These are phyloP conservation scores for Talaromyces sp. DNA, from an alignment of 2,329 filamentous ascomycete genomes.

Conservation along the genomic window DNA sequence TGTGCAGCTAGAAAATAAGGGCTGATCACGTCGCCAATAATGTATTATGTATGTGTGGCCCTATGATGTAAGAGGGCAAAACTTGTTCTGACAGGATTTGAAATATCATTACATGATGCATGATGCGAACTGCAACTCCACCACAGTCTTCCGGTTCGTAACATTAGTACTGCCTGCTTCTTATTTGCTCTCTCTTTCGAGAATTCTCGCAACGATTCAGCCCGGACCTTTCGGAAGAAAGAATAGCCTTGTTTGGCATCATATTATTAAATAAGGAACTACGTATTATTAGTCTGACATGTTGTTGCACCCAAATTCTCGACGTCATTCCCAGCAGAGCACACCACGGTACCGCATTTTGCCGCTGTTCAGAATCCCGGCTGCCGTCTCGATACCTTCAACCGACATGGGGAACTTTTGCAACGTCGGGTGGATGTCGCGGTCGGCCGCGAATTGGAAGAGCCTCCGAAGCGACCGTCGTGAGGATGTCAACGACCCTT, in stretches of 20 bases:
- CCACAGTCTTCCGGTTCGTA: neutral
- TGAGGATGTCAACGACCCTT: constrained; percentile 5
- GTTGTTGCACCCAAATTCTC: too few species aligned
- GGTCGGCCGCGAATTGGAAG: constrained; percentile 1
- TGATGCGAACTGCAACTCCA: neutral
- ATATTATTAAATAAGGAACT: too few species aligned
- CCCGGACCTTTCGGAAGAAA: too few species aligned
- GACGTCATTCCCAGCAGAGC: neutral
- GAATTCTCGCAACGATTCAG: too few species aligned
- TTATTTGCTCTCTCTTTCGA: neutral
- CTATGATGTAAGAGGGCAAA: neutral
- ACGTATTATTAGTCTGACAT: too few species aligned
- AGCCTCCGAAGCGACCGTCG: neutral
- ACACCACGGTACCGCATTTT: constrained; percentile 4
- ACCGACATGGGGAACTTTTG: constrained; percentile 4
- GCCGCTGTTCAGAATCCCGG: neutral
- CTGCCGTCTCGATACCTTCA: neutral
- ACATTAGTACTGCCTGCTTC: neutral
- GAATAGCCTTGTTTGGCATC: neutral
- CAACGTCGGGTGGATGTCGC: neutral
- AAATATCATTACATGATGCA: neutral
- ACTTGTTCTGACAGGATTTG: neutral
- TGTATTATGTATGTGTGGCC: too few species aligned
- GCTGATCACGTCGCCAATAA: too few species aligned
- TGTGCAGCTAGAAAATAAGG: neutral